Evolutionary conservation across 345 rosid species (phyloP).

Genomic region (Salix purpurea): DNA sequence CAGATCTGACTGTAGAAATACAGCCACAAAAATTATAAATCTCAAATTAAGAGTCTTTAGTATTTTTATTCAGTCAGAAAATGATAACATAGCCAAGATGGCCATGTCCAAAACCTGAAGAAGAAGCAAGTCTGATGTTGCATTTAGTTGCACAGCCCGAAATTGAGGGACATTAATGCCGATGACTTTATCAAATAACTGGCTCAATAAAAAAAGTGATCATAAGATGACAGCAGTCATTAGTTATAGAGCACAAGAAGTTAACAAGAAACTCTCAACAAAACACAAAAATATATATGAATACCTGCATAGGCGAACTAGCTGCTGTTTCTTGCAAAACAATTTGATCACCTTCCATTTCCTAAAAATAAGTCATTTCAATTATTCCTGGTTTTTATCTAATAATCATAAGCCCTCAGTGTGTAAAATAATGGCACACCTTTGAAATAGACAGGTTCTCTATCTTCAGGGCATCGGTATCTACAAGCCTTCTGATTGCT

Average conservation of each 20-base stretch:
- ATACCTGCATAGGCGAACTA: slow-evolving; percentile 39
- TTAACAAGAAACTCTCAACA: not conserved
- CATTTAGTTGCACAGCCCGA: slow-evolving; percentile 39
- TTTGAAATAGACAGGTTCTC: slow-evolving; percentile 22
- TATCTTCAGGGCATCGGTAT: slow-evolving; percentile 32
- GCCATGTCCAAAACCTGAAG: slow-evolving; percentile 37
- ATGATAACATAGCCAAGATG: not conserved
- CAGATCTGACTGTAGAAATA: slow-evolving; percentile 56
- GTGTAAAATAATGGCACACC: slow-evolving; percentile 25
- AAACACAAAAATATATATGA: not conserved
- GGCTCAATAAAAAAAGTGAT: slow-evolving; percentile 13
- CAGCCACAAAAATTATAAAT: not conserved
- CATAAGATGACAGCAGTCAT: slow-evolving; percentile 2
- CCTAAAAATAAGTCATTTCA: slow-evolving; percentile 14
- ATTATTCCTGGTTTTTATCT: not conserved
- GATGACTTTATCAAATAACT: slow-evolving; percentile 42
- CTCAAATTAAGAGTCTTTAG: not conserved
- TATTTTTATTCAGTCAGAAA: slow-evolving; percentile 6
- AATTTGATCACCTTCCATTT: slow-evolving; percentile 11
- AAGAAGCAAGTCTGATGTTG: slow-evolving; percentile 53
- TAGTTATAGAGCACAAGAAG: not conserved
- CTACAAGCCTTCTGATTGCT: slow-evolving; percentile 45
- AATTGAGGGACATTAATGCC: slow-evolving; percentile 45
- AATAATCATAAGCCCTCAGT: not conserved
- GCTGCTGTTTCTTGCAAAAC: slow-evolving; percentile 25